Evolutionary conservation across 345 rosid genomes (phyloP), one percentile per base, ranked within the genome.

Genomic region (Isatis tinctoria): DNA sequence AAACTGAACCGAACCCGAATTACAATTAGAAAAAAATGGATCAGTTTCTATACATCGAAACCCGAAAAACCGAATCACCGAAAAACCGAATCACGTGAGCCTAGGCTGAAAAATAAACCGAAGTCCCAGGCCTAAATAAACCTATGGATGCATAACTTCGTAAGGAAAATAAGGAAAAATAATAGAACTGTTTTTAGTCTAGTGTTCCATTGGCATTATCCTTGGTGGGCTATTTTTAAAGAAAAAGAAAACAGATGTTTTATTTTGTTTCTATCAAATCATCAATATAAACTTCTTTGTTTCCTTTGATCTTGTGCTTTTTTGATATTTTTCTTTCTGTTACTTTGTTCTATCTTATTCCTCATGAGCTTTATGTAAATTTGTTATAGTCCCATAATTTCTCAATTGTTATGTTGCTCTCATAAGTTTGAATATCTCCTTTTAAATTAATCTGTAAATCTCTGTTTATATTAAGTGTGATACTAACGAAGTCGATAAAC

Each of bases 191-290:
- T n/a, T n/a, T n/a, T n/a, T n/a, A n/a, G n/a, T n/a, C n/a, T n/a
- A 16, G 4, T 47, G 12, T 28, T 65, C 44, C 54, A 12, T 49
- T 16, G 92, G 86, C 71, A 81, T 81, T 88, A 79, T 86, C 92
- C 74, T 70, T 4, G 2, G 82, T 83, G 90, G 86, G 90, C 92
- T 27, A 45, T 64, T 18, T 54, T 13, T 18, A 12, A 4, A 6
- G 2, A 22, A 51, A 48, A 12, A 39, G n/a, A 3, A 40, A 56
- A 28, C 4, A 20, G 1, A 16, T 11, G 0, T 0, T 64, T 73
- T 53, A 4, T 2, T 20, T 13, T 48, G 13, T 20, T 48, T 48
- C 3, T 66, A 67, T 18, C 48, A 49, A 48, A 14, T 47, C 9
- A 67, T 58, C 13, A 24, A 35, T 9, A 44, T 32, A 56, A 65